Conservation (phyloP, 768 basidiomycete genomes). For the Gyrodon lividus region DNA sequence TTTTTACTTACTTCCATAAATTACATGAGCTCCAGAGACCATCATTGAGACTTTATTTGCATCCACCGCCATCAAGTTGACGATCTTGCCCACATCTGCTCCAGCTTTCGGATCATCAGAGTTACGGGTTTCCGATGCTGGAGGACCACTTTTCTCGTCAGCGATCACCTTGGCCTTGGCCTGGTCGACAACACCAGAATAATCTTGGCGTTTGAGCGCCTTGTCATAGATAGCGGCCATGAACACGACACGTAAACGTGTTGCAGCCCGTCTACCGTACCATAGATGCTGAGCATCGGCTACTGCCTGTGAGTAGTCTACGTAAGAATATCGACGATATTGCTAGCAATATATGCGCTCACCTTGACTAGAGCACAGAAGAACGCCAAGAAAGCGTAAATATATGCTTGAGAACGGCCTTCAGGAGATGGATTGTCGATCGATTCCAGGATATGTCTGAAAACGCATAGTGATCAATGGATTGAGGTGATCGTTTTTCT, state of each 20-base stretch:
- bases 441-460: slow-evolving; percentile 35
- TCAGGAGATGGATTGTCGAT: slow-evolving; percentile 34
- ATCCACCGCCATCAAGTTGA: slow-evolving; percentile 79
- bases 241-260: slow-evolving; percentile 45
- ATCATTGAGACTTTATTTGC: slow-evolving; percentile 55
- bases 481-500: neutral
- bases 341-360: neutral
- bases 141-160: neutral
- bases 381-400: slow-evolving; percentile 50
- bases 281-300: slow-evolving; percentile 42
- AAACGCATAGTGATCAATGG: neutral
- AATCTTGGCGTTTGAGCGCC: slow-evolving; percentile 62
- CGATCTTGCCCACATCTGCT: slow-evolving; percentile 80
- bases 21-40: slow-evolving; percentile 51
- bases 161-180: slow-evolving; percentile 20
- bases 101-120: slow-evolving; percentile 54
- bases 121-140: slow-evolving; percentile 6
- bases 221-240: slow-evolving; percentile 57
- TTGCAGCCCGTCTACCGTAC: slow-evolving; percentile 44
- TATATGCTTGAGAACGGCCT: slow-evolving; percentile 43
- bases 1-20: slow-evolving; percentile 50
- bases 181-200: slow-evolving; percentile 63
- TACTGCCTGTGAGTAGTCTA: slow-evolving; percentile 18
- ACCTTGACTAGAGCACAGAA: slow-evolving; percentile 41
- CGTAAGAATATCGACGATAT: no score